These are phyloP conservation scores for Lasiosphaeria hispida DNA, from an alignment of 495 filamentous ascomycete species.

Conservation along the genomic window DNA sequence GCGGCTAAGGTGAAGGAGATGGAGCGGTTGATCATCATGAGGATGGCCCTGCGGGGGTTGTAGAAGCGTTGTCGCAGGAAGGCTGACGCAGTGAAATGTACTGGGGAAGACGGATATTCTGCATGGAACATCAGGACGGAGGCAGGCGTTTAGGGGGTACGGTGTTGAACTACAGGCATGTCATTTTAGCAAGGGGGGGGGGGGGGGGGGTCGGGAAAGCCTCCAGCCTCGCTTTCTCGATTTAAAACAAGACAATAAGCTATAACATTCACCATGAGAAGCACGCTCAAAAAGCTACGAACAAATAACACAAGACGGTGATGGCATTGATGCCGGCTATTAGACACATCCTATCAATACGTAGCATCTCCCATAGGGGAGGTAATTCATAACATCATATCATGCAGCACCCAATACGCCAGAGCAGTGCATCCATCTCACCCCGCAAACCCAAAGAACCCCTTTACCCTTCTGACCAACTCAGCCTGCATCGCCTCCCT, in stretches of 20 bases:
- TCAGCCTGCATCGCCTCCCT: slow-evolving; percentile 72
- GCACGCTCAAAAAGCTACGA: neutral
- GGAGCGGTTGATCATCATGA: slow-evolving; percentile 62
- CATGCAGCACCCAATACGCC: neutral
- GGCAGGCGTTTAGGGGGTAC: too few species aligned
- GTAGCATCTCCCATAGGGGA: too few species aligned
- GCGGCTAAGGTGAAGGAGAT: slow-evolving; percentile 46
- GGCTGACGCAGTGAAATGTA: neutral
- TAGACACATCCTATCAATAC: neutral
- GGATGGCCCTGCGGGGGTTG: slow-evolving; percentile 70
- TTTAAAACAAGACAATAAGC: too few species aligned
- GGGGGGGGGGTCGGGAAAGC: too few species aligned
- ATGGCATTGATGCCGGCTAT: neutral
- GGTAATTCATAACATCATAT: neutral
- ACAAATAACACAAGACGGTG: neutral
- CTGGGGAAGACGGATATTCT: too few species aligned
- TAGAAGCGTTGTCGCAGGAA: slow-evolving; percentile 17
- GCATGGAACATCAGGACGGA: too few species aligned
- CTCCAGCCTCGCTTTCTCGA: too few species aligned
- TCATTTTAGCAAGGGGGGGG: too few species aligned
- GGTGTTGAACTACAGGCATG: too few species aligned
- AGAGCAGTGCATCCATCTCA: too few species aligned
- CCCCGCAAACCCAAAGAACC: slow-evolving; percentile 39
- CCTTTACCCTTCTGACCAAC: slow-evolving; percentile 59
- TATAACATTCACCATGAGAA: too few species aligned